phyloP scores from a whole-genome alignment of 306 rosid species.

The Medicago arabica region DNA sequence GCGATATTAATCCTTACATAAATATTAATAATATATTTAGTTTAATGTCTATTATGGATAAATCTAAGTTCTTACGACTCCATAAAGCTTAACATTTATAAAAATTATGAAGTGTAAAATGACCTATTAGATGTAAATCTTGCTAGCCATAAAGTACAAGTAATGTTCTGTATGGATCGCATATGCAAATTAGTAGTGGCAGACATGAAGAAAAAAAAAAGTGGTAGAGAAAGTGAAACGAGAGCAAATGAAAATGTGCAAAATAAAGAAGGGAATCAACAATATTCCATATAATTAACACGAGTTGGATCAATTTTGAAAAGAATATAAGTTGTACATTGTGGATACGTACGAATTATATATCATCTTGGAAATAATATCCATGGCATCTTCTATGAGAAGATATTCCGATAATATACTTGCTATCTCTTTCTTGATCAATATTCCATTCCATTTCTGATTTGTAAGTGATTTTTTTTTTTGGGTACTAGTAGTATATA shows the following conservation, averaged over 20 bases:
- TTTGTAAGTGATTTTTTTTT: too few relatives aligned
- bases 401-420: neutral
- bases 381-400: constrained; percentile 12
- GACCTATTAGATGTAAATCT: too few relatives aligned
- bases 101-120: too few relatives aligned
- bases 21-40: too few relatives aligned
- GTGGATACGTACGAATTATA: neutral
- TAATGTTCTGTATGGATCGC: neutral
- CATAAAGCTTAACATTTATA: too few relatives aligned
- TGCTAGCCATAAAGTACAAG: neutral
- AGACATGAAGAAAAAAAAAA: neutral
- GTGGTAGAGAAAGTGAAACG: neutral
- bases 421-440: neutral
- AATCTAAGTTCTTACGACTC: too few relatives aligned
- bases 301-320: neutral
- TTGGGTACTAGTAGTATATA: neutral
- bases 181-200: neutral
- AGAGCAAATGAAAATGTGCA: neutral
- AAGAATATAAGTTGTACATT: constrained; percentile 13
- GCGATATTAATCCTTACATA: too few relatives aligned
- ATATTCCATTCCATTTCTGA: neutral
- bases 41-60: too few relatives aligned
- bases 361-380: constrained; percentile 13
- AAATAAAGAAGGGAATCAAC: constrained; percentile 1
- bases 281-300: neutral